phyloP scores from a whole-genome alignment of 1,284 basidiomycete species.

The Pseudozyma tsukubaensis region DNA sequence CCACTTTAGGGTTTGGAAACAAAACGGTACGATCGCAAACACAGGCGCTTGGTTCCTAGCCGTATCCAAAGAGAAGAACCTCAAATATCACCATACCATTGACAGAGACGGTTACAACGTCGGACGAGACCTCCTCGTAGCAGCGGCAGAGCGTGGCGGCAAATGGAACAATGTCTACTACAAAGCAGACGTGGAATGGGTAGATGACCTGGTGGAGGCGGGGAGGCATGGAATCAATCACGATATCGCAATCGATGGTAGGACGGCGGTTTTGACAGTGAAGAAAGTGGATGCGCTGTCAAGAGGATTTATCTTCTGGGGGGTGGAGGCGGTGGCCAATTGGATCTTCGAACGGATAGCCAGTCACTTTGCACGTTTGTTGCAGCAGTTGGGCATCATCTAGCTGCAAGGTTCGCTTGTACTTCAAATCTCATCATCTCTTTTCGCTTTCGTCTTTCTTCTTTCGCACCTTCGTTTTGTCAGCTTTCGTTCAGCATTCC shows the following conservation, averaged over 20 bases:
- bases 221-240: slow-evolving; percentile 68
- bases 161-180: slow-evolving; percentile 63
- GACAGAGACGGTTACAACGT: slow-evolving; percentile 67
- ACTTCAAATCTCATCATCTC: no score
- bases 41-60: slow-evolving; percentile 69
- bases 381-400: slow-evolving; percentile 26
- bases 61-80: slow-evolving; percentile 66
- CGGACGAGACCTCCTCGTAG: slow-evolving; percentile 66
- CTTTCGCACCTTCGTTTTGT: not conserved
- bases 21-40: slow-evolving; percentile 68
- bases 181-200: slow-evolving; percentile 63
- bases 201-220: slow-evolving; percentile 61
- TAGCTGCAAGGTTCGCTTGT: not conserved
- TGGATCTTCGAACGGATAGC: slow-evolving; percentile 42
- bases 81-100: slow-evolving; percentile 66
- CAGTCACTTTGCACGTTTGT: slow-evolving; percentile 11
- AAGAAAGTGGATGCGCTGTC: slow-evolving; percentile 42
- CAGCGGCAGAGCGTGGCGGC: slow-evolving; percentile 60
- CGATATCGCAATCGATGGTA: slow-evolving; percentile 65
- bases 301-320: slow-evolving; percentile 43
- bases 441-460: not conserved
- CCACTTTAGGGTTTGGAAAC: slow-evolving; percentile 68
- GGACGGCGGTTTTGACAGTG: slow-evolving; percentile 63
- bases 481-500: no score
- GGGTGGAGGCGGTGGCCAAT: slow-evolving; percentile 27